phyloP scores from a whole-genome alignment of 257 asterid species.

The Striga asiatica region DNA sequence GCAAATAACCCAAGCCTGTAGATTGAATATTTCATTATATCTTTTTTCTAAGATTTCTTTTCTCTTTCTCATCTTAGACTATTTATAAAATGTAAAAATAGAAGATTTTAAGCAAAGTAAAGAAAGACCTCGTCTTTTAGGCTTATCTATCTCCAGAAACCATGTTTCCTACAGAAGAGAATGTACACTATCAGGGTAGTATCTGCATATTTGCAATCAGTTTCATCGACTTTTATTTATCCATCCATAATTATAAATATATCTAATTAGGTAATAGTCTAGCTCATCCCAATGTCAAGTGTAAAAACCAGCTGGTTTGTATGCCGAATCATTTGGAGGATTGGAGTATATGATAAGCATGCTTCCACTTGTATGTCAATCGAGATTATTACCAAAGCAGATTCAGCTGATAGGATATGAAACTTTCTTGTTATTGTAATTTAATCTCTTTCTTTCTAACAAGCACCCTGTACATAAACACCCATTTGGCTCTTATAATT shows the following conservation, averaged over 20 bases:
- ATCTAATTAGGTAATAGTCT: neutral
- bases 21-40: neutral
- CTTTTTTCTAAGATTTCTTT: neutral
- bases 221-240: neutral
- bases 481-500: neutral
- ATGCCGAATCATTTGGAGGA: too few relatives aligned
- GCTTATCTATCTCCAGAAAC: neutral
- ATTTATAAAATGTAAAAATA: slow-evolving; percentile 9
- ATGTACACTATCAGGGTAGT: neutral
- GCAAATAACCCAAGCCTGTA: neutral
- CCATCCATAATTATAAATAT: neutral
- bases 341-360: too few relatives aligned
- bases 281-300: too few relatives aligned
- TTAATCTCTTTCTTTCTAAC: neutral
- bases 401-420: neutral
- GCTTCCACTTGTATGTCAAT: too few relatives aligned
- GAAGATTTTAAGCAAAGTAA: neutral
- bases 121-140: neutral
- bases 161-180: neutral
- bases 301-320: too few relatives aligned
- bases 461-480: neutral
- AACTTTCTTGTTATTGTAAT: neutral
- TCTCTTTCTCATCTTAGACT: neutral
- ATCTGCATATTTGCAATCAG: neutral
- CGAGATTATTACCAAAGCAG: too few relatives aligned